These are phyloP conservation scores for Penicillium decumbens DNA, from an alignment of 2,329 filamentous ascomycete species.

Conservation along the genomic window DNA sequence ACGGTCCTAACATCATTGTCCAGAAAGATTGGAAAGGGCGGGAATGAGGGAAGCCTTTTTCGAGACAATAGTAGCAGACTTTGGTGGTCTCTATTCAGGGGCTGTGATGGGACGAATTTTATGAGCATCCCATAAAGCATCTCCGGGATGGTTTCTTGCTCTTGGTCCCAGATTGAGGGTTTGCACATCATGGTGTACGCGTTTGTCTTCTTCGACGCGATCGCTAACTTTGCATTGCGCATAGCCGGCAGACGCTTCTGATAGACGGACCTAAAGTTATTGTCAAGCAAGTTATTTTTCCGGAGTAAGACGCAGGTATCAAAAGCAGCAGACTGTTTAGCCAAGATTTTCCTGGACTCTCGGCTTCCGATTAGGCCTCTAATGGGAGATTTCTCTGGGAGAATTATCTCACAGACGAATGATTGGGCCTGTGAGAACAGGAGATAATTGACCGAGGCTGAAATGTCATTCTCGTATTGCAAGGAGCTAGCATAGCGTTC, in stretches of 20 bases:
- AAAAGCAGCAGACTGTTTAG: conserved; percentile 86
- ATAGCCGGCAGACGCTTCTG: conserved; percentile 68
- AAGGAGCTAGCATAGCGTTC: conserved; percentile 69
- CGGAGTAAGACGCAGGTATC: conserved; percentile 69
- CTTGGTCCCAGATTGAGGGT: conserved; percentile 64
- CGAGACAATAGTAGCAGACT: conserved; percentile 70
- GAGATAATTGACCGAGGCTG: conserved; percentile 56
- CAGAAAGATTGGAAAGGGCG: conserved; percentile 68
- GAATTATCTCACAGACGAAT: conserved; percentile 71
- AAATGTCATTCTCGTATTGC: conserved; percentile 46
- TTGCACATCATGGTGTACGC: conserved; percentile 76
- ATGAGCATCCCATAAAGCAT: conserved; percentile 61
- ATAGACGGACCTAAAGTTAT: conserved; percentile 68
- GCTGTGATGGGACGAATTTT: conserved; percentile 52
- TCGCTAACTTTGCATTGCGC: conserved; percentile 79
- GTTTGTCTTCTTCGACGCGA: conserved; percentile 70
- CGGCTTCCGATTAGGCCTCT: conserved; percentile 60
- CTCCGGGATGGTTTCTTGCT: conserved; percentile 44
- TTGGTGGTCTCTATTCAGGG: conserved; percentile 56
- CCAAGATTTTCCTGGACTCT: conserved; percentile 65
- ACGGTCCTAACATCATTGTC: conserved; percentile 58
- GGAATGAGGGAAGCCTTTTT: conserved; percentile 58
- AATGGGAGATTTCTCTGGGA: conserved; percentile 72
- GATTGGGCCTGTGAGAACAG: conserved; percentile 53
- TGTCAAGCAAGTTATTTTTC: conserved; percentile 63